A percentile compares a stretch with the other conserved stretches of the same genome.
Conservation (phyloP, 2,329 filamentous ascomycete genomes). For the Clonostachys sp. region DNA sequence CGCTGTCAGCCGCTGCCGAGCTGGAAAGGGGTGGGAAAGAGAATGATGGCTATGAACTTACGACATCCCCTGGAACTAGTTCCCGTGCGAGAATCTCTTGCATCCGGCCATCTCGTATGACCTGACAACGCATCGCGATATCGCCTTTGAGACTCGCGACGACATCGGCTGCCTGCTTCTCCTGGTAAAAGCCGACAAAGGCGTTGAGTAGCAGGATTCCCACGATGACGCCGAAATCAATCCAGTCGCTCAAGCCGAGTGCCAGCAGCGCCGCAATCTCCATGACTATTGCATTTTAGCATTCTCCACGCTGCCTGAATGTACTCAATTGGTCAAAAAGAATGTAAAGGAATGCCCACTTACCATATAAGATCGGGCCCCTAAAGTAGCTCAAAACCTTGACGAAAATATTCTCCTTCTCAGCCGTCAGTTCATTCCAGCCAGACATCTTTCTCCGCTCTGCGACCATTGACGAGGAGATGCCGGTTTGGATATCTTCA, state of each 20-base stretch:
- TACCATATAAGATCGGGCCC: conserved; percentile 74
- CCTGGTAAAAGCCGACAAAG: conserved; percentile 74
- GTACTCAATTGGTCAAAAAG: neutral
- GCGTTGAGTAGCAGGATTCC: conserved; percentile 73
- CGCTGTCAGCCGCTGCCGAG: too few species aligned
- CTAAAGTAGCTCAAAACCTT: conserved; percentile 74
- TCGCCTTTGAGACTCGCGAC: conserved; percentile 72
- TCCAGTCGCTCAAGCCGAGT: conserved; percentile 71
- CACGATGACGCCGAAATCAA: conserved; percentile 69
- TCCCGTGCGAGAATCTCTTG: conserved; percentile 69
- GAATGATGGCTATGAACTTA: conserved; percentile 29
- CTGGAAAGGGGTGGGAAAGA: neutral
- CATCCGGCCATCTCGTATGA: conserved; percentile 64
- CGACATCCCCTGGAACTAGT: conserved; percentile 72
- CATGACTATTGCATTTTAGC: conserved; percentile 46
- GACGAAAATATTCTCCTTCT: conserved; percentile 72
- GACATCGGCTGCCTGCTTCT: conserved; percentile 76
- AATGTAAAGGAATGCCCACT: conserved; percentile 17
- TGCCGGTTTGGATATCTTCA: conserved; percentile 62
- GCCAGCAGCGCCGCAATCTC: conserved; percentile 71
- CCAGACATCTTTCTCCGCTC: conserved; percentile 60
- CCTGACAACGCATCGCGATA: conserved; percentile 69
- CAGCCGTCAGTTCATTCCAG: conserved; percentile 67
- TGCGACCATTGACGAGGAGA: conserved; percentile 56
- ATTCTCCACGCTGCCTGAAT: neutral